A percentile compares a stretch with the other conserved stretches of the same genome.
phyloP scores from a whole-genome alignment of 345 rosid genomes.

The Syzygium oleosum region DNA sequence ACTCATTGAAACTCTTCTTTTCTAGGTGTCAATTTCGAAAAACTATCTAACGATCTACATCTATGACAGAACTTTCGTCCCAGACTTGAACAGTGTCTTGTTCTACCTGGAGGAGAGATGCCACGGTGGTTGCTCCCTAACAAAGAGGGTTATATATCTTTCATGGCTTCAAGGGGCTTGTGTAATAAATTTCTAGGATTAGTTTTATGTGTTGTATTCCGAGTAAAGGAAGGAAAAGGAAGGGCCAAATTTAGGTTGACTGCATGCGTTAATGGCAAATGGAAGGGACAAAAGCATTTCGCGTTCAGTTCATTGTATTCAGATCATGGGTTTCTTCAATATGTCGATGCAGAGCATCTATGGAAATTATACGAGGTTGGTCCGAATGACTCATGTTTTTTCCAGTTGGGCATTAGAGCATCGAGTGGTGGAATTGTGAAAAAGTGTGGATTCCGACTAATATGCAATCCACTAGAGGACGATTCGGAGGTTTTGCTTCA shows the following conservation, averaged over 20 bases:
- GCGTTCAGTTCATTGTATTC: not conserved
- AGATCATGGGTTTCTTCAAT: not conserved
- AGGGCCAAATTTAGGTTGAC: not conserved
- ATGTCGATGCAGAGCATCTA: too few species aligned
- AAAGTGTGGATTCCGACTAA: not conserved
- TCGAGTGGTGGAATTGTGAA: fast-evolving
- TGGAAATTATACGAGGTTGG: not conserved
- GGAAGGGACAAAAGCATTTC: too few species aligned
- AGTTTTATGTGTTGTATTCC: fast-evolving
- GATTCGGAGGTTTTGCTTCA: not conserved
- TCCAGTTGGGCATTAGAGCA: not conserved
- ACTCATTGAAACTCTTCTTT: not conserved
- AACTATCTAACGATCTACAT: not conserved
- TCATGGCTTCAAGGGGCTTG: not conserved
- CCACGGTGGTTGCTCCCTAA: not conserved
- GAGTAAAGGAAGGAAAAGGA: not conserved
- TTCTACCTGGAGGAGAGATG: not conserved
- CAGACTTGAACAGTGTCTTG: fast-evolving
- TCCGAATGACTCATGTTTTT: not conserved
- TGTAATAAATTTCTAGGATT: not conserved
- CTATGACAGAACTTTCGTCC: fast-evolving
- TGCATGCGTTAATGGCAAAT: not conserved
- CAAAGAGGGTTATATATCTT: not conserved
- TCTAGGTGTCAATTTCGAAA: not conserved
- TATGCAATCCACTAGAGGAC: not conserved